Percentiles rank a stretch among this genome's conserved stretches.
These are phyloP conservation scores for Cymodocea nodosa DNA, from an alignment of 116 monocot species.

Conservation along the genomic window DNA sequence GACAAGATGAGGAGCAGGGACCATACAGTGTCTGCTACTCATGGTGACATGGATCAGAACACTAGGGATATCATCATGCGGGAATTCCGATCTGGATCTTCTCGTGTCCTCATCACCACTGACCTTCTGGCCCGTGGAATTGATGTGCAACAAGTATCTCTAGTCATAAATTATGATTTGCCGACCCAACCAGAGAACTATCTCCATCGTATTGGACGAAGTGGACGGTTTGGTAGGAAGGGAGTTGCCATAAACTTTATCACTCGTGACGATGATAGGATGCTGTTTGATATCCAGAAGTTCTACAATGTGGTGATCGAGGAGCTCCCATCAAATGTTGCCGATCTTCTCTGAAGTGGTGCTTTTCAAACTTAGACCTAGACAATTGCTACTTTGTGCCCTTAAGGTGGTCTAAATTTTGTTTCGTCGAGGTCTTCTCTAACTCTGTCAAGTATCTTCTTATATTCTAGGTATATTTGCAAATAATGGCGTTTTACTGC, in stretches of 20 bases:
- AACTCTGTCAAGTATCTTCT: too few relatives aligned
- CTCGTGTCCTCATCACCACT: conserved; percentile 27
- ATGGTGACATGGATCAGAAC: conserved; percentile 28
- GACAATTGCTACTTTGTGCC: too few relatives aligned
- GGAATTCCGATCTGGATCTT: conserved; percentile 24
- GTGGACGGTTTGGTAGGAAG: conserved; percentile 26
- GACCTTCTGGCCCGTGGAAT: conserved; percentile 26
- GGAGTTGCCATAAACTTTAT: conserved; percentile 25
- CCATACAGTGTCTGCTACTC: conserved; percentile 22
- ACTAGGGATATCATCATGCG: conserved; percentile 25
- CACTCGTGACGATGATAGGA: conserved; percentile 13
- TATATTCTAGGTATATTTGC: too few relatives aligned
- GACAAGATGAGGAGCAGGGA: conserved; percentile 20
- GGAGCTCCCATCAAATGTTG: conserved; percentile 19
- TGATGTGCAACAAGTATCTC: conserved; percentile 24
- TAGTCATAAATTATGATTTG: conserved; percentile 26
- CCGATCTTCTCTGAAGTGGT: conserved; percentile 5
- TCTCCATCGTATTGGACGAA: conserved; percentile 23
- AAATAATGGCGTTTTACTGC: too few relatives aligned
- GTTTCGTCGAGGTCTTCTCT: too few relatives aligned
- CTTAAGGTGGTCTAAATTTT: too few relatives aligned
- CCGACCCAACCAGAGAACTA: conserved; percentile 26
- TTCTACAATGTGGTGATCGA: conserved; percentile 21
- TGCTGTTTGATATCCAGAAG: conserved; percentile 19
- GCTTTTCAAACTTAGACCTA: too few relatives aligned